Evolutionary conservation across 257 asterid species (phyloP), one percentile per base, ranked within the genome.

Genomic region (Hygrophila difformis): DNA sequence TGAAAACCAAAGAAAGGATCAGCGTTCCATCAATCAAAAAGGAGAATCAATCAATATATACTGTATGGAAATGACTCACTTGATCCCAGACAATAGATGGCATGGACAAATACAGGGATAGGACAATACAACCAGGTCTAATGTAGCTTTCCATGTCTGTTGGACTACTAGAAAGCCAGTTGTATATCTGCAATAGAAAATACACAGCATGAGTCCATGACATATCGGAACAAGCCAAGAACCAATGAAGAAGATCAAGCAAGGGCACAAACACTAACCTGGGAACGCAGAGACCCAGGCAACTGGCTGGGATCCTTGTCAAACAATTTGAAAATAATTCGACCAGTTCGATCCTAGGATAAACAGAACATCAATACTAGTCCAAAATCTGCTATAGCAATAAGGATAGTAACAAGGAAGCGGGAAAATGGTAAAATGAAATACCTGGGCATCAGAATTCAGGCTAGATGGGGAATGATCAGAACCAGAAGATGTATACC

Each of bases 111-210:
- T 89, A 89, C 61, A 89, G 35, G 15, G 97, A 72, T 15, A 89
- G 61, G 37, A 84, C 62, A 43, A 89, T 69, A 62, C 97, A 89
- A 47, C 96, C 97, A 60, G 97, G 97, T 62, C 85, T 79, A 55
- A 89, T 84, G 67, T 81, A 79, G 71, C 97, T 77, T 69, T 84
- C 97, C 88, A 89, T 89, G 56, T 89, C 96, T 11, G 96, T 72
- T 15, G 97, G 97, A 65, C 84, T 73, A 59, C 63, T 79, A 17
- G 87, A 75, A 45, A 89, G 91, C 97, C 97, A 89, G 57, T 70
- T 76, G 70, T 48, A 69, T 52, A 89, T 63, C 97, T 89, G 79
- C 45, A 78, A 51, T 43, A 13, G 44, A 23, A 55, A 12, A 44
- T 28, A 39, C 2, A 49, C 10, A 47, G 10, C 8, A 67, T 39